phyloP scores from a whole-genome alignment of 2,329 filamentous ascomycete species.

The Pyrenochaeta sp. region DNA sequence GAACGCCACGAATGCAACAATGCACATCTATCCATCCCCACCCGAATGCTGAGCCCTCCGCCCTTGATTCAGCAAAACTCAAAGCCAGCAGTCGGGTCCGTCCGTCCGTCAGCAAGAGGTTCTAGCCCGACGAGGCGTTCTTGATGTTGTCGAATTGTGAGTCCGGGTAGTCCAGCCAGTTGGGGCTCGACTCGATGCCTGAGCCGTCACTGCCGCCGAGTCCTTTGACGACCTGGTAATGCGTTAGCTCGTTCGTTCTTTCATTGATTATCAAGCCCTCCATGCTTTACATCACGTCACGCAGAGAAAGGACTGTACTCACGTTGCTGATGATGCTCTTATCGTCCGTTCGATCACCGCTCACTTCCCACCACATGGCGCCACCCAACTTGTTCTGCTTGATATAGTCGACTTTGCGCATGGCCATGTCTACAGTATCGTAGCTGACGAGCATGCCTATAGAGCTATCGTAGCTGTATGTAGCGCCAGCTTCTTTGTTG shows the following conservation, averaged over 20 bases:
- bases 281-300: not conserved
- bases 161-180: slow-evolving; percentile 58
- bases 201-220: slow-evolving; percentile 51
- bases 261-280: not conserved
- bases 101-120: not conserved
- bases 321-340: slow-evolving; percentile 67
- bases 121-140: slow-evolving; percentile 40
- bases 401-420: slow-evolving; percentile 76
- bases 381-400: slow-evolving; percentile 74
- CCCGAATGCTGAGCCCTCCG: not conserved
- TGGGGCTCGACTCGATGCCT: slow-evolving; percentile 57
- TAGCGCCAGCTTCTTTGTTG: slow-evolving; percentile 72
- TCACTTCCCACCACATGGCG: slow-evolving; percentile 98
- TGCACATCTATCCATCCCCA: not conserved
- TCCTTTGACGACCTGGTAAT: slow-evolving; percentile 45
- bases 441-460: slow-evolving; percentile 78
- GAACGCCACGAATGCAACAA: slow-evolving; percentile 21
- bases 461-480: slow-evolving; percentile 76
- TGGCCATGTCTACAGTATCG: slow-evolving; percentile 71
- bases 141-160: slow-evolving; percentile 62
- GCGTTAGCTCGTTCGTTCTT: slow-evolving; percentile 3
- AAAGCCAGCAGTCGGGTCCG: not conserved
- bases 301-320: slow-evolving; percentile 19
- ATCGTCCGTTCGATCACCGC: slow-evolving; percentile 72
- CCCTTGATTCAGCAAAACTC: not conserved